phyloP scores from a whole-genome alignment of 257 asterid genomes.

The Handroanthus guayacan region DNA sequence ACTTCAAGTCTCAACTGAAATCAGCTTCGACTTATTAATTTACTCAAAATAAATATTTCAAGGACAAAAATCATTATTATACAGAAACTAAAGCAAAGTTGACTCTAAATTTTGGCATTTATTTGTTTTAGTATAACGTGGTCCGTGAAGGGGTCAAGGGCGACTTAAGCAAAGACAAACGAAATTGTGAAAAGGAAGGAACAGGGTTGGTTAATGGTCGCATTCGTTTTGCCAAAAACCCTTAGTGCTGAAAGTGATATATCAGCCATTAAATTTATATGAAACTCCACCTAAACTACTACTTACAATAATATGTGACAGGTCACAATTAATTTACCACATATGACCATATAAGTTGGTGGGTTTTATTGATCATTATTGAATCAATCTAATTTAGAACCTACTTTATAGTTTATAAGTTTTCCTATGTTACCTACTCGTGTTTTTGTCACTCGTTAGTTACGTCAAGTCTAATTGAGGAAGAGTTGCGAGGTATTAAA shows the following conservation, averaged over 20 bases:
- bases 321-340: slow-evolving; percentile 5
- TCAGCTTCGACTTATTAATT: background rate
- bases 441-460: too few species aligned
- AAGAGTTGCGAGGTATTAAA: too few species aligned
- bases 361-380: background rate
- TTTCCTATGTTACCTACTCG: too few species aligned
- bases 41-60: background rate
- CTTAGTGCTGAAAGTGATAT: slow-evolving; percentile 31
- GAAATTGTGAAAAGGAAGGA: slow-evolving; percentile 14
- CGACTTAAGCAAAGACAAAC: slow-evolving; percentile 25
- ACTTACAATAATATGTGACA: background rate
- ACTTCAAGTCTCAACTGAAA: too few species aligned
- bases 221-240: slow-evolving; percentile 22
- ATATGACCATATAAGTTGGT: background rate
- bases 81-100: too few species aligned
- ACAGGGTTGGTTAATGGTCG: slow-evolving; percentile 21
- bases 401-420: too few species aligned
- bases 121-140: background rate
- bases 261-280: slow-evolving; percentile 9
- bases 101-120: too few species aligned
- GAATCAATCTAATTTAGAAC: background rate
- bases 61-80: background rate
- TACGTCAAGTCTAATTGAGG: too few species aligned
- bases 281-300: slow-evolving; percentile 24
- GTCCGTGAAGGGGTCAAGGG: background rate